A percentile compares a stretch with the other conserved stretches of the same genome.
Conservation (phyloP, 2,329 filamentous ascomycete genomes). For the Aureobasidium sp. region DNA sequence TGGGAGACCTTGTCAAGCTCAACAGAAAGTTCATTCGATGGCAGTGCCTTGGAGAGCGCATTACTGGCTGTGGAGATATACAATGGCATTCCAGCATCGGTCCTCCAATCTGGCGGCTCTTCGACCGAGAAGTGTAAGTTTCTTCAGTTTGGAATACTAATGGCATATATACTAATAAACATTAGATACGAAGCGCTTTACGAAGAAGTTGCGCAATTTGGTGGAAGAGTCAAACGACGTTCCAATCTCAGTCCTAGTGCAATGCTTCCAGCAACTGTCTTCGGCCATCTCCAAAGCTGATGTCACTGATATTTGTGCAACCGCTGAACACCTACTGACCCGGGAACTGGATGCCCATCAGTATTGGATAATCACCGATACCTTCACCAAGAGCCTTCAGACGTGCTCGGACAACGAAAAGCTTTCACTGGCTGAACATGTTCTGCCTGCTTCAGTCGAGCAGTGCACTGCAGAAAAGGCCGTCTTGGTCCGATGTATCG, state of each 20-base stretch:
- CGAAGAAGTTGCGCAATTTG: not conserved
- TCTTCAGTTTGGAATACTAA: not conserved
- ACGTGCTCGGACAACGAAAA: not conserved
- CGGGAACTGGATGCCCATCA: slow-evolving; percentile 2
- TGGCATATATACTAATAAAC: not conserved
- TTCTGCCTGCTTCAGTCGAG: not conserved
- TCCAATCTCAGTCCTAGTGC: not conserved
- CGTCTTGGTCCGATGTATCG: slow-evolving; percentile 8
- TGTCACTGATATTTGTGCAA: not conserved
- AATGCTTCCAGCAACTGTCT: slow-evolving; percentile 13
- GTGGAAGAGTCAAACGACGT: not conserved
- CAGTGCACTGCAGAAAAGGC: slow-evolving; percentile 1
- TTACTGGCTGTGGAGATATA: not conserved
- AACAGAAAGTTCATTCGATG: not conserved
- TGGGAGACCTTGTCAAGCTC: not conserved
- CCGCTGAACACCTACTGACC: not conserved
- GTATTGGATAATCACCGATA: slow-evolving; percentile 6
- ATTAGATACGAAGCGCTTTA: slow-evolving; percentile 5
- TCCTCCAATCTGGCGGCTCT: not conserved
- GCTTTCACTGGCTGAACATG: not conserved
- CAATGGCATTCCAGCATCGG: not conserved
- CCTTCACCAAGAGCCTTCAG: not conserved
- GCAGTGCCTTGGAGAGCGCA: not conserved
- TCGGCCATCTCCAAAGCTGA: not conserved
- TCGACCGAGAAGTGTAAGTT: slow-evolving; percentile 12